Conservation (phyloP, 208 protist genomes). For the Leishmania arabica region DNA sequence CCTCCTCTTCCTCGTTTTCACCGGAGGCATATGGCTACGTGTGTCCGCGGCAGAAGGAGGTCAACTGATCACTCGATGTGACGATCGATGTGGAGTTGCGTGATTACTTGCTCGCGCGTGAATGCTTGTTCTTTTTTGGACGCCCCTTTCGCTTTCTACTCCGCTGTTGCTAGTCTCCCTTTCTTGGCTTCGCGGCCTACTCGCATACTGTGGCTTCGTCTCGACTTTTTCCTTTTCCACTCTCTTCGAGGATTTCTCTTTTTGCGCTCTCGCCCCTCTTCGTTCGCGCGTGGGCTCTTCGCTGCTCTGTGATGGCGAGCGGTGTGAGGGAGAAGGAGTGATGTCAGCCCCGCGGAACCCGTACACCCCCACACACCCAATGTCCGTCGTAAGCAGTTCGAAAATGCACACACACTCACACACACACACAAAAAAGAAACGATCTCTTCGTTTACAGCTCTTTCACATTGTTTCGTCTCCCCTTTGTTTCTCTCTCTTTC, state of each 20-base stretch:
- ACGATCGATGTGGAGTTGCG: neutral
- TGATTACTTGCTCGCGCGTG: neutral
- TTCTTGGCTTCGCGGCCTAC: neutral
- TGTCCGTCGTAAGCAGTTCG: neutral
- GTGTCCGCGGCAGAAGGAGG: no score
- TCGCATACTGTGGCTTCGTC: neutral
- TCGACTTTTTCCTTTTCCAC: neutral
- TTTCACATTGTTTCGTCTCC: neutral
- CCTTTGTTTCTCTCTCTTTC: constrained; percentile 16
- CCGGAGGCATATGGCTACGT: neutral
- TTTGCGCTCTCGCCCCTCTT: neutral
- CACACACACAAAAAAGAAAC: neutral
- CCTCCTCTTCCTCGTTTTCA: neutral
- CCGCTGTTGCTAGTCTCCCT: neutral
- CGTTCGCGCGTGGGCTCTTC: neutral
- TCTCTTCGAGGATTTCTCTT: neutral
- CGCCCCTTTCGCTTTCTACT: neutral
- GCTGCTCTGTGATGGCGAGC: neutral
- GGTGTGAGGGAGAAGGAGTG: neutral
- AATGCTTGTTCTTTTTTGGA: no score
- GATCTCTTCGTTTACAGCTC: constrained; percentile 18
- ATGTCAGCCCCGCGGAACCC: neutral
- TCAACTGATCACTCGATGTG: neutral
- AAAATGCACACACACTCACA: neutral
- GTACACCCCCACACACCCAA: neutral